These are phyloP conservation scores for Solanum dulcamara DNA, from an alignment of 257 asterid genomes.

Conservation along the genomic window DNA sequence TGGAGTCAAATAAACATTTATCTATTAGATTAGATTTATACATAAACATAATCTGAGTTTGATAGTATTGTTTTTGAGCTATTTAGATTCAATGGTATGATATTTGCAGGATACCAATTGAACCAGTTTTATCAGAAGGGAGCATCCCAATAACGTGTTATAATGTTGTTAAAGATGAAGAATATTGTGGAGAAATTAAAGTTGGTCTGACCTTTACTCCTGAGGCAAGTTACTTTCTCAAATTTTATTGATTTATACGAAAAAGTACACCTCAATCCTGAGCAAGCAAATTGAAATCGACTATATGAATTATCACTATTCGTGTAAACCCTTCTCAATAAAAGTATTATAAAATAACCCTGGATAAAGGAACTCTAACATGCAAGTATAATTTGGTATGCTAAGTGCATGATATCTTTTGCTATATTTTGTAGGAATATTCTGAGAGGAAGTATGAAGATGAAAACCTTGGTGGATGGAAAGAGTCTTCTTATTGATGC, in stretches of 20 bases:
- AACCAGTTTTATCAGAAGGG: constrained; percentile 27
- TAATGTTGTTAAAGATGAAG: constrained; percentile 43
- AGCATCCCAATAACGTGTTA: constrained; percentile 25
- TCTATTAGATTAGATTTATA: neutral
- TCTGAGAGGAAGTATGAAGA: constrained; percentile 11
- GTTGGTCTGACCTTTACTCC: constrained; percentile 37
- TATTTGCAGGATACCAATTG: constrained; percentile 29
- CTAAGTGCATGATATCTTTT: neutral
- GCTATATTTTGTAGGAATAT: constrained; percentile 10
- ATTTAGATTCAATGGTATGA: neutral
- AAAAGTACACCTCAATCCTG: neutral
- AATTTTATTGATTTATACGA: neutral
- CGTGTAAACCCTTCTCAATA: too few species aligned
- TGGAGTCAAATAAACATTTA: neutral
- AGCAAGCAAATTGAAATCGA: neutral
- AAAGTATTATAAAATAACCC: too few species aligned
- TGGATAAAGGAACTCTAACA: neutral
- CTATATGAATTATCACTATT: neutral
- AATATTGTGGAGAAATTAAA: constrained; percentile 40
- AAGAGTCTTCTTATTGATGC: constrained; percentile 27
- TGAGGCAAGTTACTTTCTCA: constrained; percentile 22
- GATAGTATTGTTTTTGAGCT: neutral
- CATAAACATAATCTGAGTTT: too few species aligned
- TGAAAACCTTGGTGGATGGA: constrained; percentile 42
- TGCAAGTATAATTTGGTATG: neutral